A percentile compares a stretch with the other conserved stretches of the same genome.
phyloP scores from a whole-genome alignment of 768 basidiomycete genomes.

The Calocybe cyanea region DNA sequence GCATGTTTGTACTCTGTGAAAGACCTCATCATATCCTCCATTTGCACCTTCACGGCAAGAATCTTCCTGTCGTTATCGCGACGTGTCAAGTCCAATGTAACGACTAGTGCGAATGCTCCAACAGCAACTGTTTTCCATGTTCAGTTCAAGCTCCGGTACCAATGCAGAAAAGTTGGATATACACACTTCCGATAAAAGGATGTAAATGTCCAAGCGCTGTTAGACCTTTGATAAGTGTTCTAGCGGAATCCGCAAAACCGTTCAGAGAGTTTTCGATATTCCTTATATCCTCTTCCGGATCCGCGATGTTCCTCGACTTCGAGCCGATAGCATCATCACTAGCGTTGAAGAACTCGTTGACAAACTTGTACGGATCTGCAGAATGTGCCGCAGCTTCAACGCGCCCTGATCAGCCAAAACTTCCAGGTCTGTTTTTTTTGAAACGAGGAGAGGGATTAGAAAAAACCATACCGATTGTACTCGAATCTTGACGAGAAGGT shows the following conservation, averaged over 20 bases:
- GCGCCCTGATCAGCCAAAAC: constrained; percentile 1
- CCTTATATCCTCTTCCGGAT: constrained; percentile 12
- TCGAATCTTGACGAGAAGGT: neutral
- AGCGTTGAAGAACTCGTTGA: constrained; percentile 22
- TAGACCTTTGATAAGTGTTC: constrained; percentile 27
- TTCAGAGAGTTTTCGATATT: constrained; percentile 27
- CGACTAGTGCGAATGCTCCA: constrained; percentile 45
- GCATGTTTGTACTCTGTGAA: constrained; percentile 38
- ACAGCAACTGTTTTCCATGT: constrained; percentile 33
- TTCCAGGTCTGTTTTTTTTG: too few relatives aligned
- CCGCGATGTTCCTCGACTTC: constrained; percentile 15
- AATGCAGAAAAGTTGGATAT: neutral
- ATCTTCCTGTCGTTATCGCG: constrained; percentile 51
- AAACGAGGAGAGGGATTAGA: neutral
- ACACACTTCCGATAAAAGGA: constrained; percentile 33
- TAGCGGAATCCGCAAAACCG: constrained; percentile 26
- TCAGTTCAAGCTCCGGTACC: too few relatives aligned
- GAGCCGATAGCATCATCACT: constrained; percentile 12
- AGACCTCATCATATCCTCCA: constrained; percentile 45
- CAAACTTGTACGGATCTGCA: constrained; percentile 11
- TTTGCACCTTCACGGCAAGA: constrained; percentile 40
- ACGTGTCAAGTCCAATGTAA: constrained; percentile 43
- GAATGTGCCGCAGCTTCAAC: constrained; percentile 4
- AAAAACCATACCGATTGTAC: neutral
- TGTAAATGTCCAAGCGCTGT: constrained; percentile 31